Evolutionary conservation across 805 yeast species (phyloP).

Genomic region (Wickerhamiella siamensis): DNA sequence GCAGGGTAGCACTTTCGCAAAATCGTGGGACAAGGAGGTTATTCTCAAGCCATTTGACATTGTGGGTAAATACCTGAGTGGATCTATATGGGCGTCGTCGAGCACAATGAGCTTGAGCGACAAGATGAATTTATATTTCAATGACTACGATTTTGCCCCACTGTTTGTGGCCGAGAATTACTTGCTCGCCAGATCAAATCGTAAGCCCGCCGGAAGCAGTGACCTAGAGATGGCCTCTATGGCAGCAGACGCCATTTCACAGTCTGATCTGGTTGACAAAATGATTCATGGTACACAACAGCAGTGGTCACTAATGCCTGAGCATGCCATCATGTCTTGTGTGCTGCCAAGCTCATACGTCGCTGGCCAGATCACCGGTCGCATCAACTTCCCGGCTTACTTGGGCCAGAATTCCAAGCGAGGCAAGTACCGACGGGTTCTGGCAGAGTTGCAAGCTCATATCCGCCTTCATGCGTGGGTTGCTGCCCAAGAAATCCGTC

Average conservation of each 20-base stretch:
- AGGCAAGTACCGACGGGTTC: slow-evolving; percentile 58
- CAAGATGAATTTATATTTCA: slow-evolving; percentile 77
- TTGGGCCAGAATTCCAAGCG: slow-evolving; percentile 81
- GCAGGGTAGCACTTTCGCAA: slow-evolving; percentile 47
- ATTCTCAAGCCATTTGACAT: slow-evolving; percentile 87
- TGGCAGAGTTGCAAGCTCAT: slow-evolving; percentile 83
- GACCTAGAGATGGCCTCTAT: slow-evolving; percentile 46
- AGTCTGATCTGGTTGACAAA: slow-evolving; percentile 66
- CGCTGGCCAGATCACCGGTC: slow-evolving; percentile 53
- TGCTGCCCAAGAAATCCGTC: slow-evolving; percentile 55
- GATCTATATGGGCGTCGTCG: slow-evolving; percentile 38
- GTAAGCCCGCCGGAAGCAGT: slow-evolving; percentile 21
- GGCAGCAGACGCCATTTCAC: slow-evolving; percentile 82
- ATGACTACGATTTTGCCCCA: slow-evolving; percentile 89
- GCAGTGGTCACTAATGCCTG: slow-evolving; percentile 85
- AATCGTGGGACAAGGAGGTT: slow-evolving; percentile 80
- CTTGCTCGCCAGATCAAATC: slow-evolving; percentile 35
- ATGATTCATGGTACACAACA: slow-evolving; percentile 83
- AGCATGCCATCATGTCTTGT: slow-evolving; percentile 77
- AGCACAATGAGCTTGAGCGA: slow-evolving; percentile 45
- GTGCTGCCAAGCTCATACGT: slow-evolving; percentile 64
- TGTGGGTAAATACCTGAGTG: slow-evolving; percentile 42
- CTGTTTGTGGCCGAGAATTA: slow-evolving; percentile 95
- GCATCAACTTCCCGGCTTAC: slow-evolving; percentile 73
- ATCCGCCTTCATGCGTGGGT: slow-evolving; percentile 69